Evolutionary conservation across 805 yeast species (phyloP), one percentile per base, ranked within the genome.

Genomic region (Metschnikowia colocasiae): DNA sequence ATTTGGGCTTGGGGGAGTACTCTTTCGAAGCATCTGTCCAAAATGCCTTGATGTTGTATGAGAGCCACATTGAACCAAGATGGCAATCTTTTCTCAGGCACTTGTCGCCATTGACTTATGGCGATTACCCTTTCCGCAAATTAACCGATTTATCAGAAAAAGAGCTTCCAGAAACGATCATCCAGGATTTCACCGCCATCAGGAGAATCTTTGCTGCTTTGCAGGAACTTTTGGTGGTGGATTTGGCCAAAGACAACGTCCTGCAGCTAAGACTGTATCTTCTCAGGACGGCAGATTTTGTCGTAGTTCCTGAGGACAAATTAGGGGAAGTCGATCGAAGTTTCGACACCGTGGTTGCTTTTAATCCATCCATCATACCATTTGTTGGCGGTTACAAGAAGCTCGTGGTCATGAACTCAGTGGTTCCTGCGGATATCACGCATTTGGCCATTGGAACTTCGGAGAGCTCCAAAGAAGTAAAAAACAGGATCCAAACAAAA

Each of bases 11-110:
- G 27, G 42, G 32, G 6, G 54, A 51, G 6, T 54, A 46, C 35
- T 57, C 52, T 9, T 57, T 51, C 38, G 52, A 20, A 16, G 48
- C 52, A 4, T 48, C 55, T 2, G 49, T 57, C 7, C 51, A 50
- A 22, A 55, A 59, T 38, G 62, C 61, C 0, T 41, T 57, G 31
- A 41, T 57, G 46, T 47, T 62, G 29, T 58, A 55, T 43, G 41
- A 59, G 25, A 34, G 41, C 2, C 63, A 60, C 29, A 48, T 61
- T 6, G 43, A 43, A 23, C 59, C 59, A 4, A 40, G 35, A 7
- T 62, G 66, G 66, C 43, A 36, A 15, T 30, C 36, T 2, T 55
- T 32, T 27, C 37, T 54, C 15, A 33, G 42, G 16, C 47, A 43
- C 32, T 40, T 55, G 10, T 20, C 46, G n/a, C 29, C 34, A 13